Percentiles rank a stretch among this genome's conserved stretches.
Evolutionary conservation across 306 rosid genomes (phyloP).

Genomic region (Begonia loranthoides): DNA sequence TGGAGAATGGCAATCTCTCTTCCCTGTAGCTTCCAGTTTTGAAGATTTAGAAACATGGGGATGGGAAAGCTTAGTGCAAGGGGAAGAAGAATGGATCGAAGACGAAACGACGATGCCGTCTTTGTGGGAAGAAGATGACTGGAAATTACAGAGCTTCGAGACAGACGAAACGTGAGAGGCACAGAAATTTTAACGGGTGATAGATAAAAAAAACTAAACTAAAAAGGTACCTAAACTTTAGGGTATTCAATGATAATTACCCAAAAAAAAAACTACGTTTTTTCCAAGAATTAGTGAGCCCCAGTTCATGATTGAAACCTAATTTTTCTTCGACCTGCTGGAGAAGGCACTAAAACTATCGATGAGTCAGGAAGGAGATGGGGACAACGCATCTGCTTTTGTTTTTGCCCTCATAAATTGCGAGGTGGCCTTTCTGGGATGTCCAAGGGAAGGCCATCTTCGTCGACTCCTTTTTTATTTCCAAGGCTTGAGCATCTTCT

Average conservation of each 20-base stretch:
- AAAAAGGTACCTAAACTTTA: no score
- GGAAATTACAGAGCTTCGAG: no score
- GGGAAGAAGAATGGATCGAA: slow-evolving; percentile 9
- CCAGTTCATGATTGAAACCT: slow-evolving; percentile 88
- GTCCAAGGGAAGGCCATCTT: slow-evolving; percentile 50
- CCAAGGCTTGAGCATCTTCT: slow-evolving; percentile 78
- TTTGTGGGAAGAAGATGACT: slow-evolving; percentile 20
- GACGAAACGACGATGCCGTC: slow-evolving; percentile 16
- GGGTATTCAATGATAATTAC: no score
- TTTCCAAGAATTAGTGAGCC: slow-evolving; percentile 86
- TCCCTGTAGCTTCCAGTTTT: slow-evolving; percentile 4
- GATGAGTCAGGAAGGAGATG: slow-evolving; percentile 68
- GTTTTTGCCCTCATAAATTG: slow-evolving; percentile 78
- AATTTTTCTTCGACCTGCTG: slow-evolving; percentile 87
- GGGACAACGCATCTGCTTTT: slow-evolving; percentile 75
- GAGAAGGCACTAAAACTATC: slow-evolving; percentile 69
- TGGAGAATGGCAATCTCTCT: slow-evolving; percentile 16
- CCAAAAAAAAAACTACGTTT: no score
- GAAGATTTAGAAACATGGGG: slow-evolving; percentile 16
- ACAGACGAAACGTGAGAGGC: no score
- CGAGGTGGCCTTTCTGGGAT: slow-evolving; percentile 88
- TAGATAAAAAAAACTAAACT: no score
- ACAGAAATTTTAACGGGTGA: no score
- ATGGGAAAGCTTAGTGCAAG: slow-evolving; percentile 26
- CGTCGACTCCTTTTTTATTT: slow-evolving; percentile 24